Base-by-base conservation (phyloP, 2,329 filamentous ascomycete genomes). In the Sporothrix pallida region DNA sequence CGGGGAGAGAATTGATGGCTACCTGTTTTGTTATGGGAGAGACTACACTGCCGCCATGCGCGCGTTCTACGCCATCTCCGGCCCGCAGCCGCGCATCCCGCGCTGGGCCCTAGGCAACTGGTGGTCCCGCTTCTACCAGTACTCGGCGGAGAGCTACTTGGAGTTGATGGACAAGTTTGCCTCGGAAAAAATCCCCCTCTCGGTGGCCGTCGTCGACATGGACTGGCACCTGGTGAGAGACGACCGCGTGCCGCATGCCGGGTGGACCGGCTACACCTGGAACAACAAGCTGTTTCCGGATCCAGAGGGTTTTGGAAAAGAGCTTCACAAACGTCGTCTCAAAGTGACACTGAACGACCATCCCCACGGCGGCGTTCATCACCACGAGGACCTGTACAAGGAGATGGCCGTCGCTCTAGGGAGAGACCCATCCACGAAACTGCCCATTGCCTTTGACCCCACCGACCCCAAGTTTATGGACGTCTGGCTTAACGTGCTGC, bases 181-280 rank as follows among this genome's bases (percentile, higher is more conserved):
- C n/a, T 4, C n/a, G 1, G 54, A 56, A 13, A 3, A 26, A 2
- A 56, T 56, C 20, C 54, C 54, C 26, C 26, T 62, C 26, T 62
- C 31, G 2, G 54, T 56, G 5, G 54, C 54, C n/a, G 54, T 56
- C 54, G 26, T 56, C 20, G 54, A 56, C 20, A 56, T 56, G 54
- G 54, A 56, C 54, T 56, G 54, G 54, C 54, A 56, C 9, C n/a
- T 56, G 1, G 54, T 56, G 5, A 12, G 26, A 2, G 54, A 56
- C 54, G 54, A 56, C 6, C 54, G 54, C 8, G 54, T 56, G n/a
- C 54, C 54, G 54, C 54, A 56, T 23, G 54, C 54, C 20, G 54
- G 54, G 8, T 56, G 54, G 54, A 56, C 54, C 10, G 54, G 54
- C n/a, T 56, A 56, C 26, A 56, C 54, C 7, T 56, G 54, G 54